A percentile compares a stretch with the other conserved stretches of the same genome.
These are phyloP conservation scores for Periconia sp. DNA, from an alignment of 2,329 filamentous ascomycete genomes.

Conservation along the genomic window DNA sequence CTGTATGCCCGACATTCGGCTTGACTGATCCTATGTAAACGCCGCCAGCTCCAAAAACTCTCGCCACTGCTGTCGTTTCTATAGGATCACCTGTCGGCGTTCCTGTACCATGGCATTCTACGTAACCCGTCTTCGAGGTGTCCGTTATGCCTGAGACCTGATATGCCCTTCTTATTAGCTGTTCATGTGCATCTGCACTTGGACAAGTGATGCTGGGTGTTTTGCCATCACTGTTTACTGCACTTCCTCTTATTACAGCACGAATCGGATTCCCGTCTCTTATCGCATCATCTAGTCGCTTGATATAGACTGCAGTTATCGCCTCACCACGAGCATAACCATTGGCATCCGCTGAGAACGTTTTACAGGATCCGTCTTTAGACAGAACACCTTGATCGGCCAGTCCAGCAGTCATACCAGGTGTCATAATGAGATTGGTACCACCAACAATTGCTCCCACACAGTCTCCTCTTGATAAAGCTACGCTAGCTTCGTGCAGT, in stretches of 20 bases:
- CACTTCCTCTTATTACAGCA: slow-evolving; percentile 18
- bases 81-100: slow-evolving; percentile 51
- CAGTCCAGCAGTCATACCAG: slow-evolving; percentile 1
- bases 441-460: slow-evolving; percentile 16
- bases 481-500: slow-evolving; percentile 15
- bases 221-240: slow-evolving; percentile 25
- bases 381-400: slow-evolving; percentile 13
- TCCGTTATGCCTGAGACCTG: no score
- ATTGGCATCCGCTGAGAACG: slow-evolving; percentile 21
- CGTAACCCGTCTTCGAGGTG: no score
- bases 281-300: slow-evolving; percentile 58
- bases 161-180: slow-evolving; percentile 30
- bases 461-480: slow-evolving; percentile 15
- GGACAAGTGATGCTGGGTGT: slow-evolving; percentile 22
- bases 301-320: slow-evolving; percentile 42
- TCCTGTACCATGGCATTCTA: slow-evolving; percentile 44
- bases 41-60: neutral
- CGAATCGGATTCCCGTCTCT: slow-evolving; percentile 55
- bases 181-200: slow-evolving; percentile 48
- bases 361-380: slow-evolving; percentile 10
- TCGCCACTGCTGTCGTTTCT: slow-evolving; percentile 19
- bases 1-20: slow-evolving; percentile 23
- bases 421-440: slow-evolving; percentile 12
- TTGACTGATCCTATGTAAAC: slow-evolving; percentile 2
- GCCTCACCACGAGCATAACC: slow-evolving; percentile 28